Base-by-base conservation (phyloP, 371 early-diverging fungal genomes). In the Coemansia sp. region DNA sequence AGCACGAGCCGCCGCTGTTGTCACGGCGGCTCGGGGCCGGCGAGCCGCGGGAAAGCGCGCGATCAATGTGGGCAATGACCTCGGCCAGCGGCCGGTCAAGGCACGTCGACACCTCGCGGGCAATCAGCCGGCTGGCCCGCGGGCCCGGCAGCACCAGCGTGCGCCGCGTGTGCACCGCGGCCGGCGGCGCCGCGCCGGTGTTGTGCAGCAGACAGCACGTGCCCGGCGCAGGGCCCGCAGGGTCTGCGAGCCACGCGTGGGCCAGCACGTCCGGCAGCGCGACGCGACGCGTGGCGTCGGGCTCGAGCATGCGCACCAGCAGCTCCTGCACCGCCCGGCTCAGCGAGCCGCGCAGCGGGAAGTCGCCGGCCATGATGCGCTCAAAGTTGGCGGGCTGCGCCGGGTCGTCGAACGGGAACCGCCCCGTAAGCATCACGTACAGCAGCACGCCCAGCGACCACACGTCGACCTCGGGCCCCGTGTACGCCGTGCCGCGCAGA, bases 401-500 rank as follows among this genome's bases (percentile, higher is more conserved):
- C 1, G 79, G 79, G 34, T 80, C 80, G 8, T 72, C 93, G 77
- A 94, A 97, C 4, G 97, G 97, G 12, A 94, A 87, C 36, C 78
- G 80, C 0, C 95, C 96, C 58, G 87, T 86, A 0, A 92, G 83
- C 63, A 95, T 82, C 1, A 91, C 93, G 69, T 89, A 95, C 4
- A 95, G 79, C 7, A 95, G 83, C 1, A 97, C 92, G 9, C 97
- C 95, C 55, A 95, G 79, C 34, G 90, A 88, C 96, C 96, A 97
- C 10, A 93, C 83, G 70, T 97, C 96, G 24, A 93, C 88, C 62
- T 92, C 94, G n/a, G 92, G 90, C 1, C 95, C 95, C 33, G 81
- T 79, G 75, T 97, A 97, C 36, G 83, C 80, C 39, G 87, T 81
- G 12, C 92, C 89, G n/a, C 85, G 81, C 47, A 97, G 77, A 59